Evolutionary conservation across 2,329 filamentous ascomycete species (phyloP), one percentile per base, ranked within the genome.

Genomic region (Zymoseptoria crescenta): DNA sequence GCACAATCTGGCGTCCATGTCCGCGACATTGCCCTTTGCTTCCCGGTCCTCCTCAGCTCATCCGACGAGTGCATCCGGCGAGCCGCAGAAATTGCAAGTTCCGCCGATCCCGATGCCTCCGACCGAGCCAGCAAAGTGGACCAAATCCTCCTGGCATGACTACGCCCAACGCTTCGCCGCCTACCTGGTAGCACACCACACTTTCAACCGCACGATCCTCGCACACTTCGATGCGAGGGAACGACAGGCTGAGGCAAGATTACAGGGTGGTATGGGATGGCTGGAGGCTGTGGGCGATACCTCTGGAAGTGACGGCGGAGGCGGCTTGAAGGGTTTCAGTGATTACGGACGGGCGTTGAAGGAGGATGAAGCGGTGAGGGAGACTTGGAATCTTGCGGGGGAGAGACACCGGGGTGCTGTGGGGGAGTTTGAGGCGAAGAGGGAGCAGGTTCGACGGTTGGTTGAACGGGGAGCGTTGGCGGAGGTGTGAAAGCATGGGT

Each of bases 331-430:
- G 20, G 83, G 81, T 0, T 77, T 86, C 24, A 70, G 76, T 16
- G 79, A 81, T 57, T 91, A 91, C 69, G 71, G 83, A 59, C 75
- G 74, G 45, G 83, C 82, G 69, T 73, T 87, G 57, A 80, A 82
- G 64, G 83, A 89, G 71, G 88, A 91, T 68, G 80, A 84, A 63
- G 76, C 77, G 53, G 82, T 89, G 4, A 77, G 85, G 58, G 77
- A 78, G 67, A 79, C 81, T 58, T 90, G 87, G 86, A 74, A 74
- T 29, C 71, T 79, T 8, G 83, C 83, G 7, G 83, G 81, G 61
- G 80, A 83, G 50, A 79, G 79, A 60, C 87, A 91, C 68, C 79
- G 82, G 59, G 72, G 77, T 58, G 80, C 80, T 8, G 74, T 90
- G 58, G 76, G 79, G 64, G 80, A 83, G 64, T 88, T 85, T 67